Percentiles rank a stretch among this genome's conserved stretches.
These are phyloP conservation scores for Prunus padus DNA, from an alignment of 306 rosid genomes.

Conservation along the genomic window DNA sequence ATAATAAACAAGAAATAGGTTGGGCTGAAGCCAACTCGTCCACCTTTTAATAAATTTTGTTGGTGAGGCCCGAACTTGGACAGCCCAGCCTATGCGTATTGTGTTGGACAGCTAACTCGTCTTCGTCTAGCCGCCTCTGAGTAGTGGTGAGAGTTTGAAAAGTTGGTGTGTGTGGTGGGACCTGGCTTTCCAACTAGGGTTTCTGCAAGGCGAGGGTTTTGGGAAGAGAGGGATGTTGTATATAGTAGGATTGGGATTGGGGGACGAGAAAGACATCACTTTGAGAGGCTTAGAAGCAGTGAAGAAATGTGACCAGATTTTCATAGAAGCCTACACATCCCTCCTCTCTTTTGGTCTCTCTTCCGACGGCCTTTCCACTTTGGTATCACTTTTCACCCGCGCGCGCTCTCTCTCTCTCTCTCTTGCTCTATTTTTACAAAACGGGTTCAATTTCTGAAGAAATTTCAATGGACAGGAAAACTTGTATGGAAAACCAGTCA, in stretches of 20 bases:
- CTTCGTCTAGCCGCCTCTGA: not conserved
- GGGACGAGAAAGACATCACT: conserved; percentile 79
- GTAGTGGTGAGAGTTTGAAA: not conserved
- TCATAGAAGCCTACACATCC: conserved; percentile 89
- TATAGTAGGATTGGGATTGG: conserved; percentile 86
- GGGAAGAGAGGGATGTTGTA: conserved; percentile 46
- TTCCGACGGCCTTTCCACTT: conserved; percentile 60
- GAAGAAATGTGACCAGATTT: conserved; percentile 52
- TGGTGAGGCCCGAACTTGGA: not conserved
- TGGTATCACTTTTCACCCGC: conserved; percentile 34
- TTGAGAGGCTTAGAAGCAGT: conserved; percentile 87
- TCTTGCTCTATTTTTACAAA: not conserved
- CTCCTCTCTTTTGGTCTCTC: conserved; percentile 89
- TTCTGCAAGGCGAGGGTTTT: not conserved
- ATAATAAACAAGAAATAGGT: no score
- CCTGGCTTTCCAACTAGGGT: conserved; percentile 21
- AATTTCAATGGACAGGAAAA: conserved; percentile 45
- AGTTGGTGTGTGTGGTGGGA: not conserved
- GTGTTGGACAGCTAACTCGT: not conserved
- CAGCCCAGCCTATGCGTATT: not conserved
- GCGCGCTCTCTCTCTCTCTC: not conserved
- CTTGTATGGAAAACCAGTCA: conserved; percentile 66
- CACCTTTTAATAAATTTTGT: not conserved
- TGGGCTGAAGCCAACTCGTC: not conserved
- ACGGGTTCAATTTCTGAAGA: not conserved